These are phyloP conservation scores for Aspergillus luchuensis DNA, from an alignment of 2,329 filamentous ascomycete species.

Conservation along the genomic window DNA sequence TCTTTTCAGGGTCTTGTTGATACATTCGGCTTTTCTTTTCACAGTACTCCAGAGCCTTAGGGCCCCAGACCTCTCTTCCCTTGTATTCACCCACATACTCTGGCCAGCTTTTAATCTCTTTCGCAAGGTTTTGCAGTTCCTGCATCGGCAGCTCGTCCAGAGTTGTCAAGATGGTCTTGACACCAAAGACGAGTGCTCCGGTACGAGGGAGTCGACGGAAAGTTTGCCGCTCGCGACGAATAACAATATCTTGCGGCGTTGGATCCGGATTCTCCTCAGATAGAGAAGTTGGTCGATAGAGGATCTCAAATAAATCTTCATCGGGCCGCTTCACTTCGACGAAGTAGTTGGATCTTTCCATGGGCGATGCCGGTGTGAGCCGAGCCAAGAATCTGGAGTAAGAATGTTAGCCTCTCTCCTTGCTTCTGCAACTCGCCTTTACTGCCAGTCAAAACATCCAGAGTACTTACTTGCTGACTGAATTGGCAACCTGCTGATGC, in stretches of 20 bases:
- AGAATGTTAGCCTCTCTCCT: conserved; percentile 8
- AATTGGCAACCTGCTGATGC: conserved; percentile 49
- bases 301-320: conserved; percentile 42
- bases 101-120: conserved; percentile 50
- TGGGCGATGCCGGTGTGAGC: conserved; percentile 45
- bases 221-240: conserved; percentile 54
- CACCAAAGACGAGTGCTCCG: conserved; percentile 52
- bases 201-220: conserved; percentile 51
- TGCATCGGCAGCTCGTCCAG: conserved; percentile 44
- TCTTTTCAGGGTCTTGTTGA: conserved; percentile 13
- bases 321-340: conserved; percentile 49
- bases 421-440: not conserved
- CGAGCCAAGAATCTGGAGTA: conserved; percentile 48
- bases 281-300: conserved; percentile 48
- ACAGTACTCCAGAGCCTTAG: conserved; percentile 41
- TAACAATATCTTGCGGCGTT: conserved; percentile 44
- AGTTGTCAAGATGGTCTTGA: conserved; percentile 50
- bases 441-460: not conserved
- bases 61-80: conserved; percentile 48
- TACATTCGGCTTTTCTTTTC: conserved; percentile 25
- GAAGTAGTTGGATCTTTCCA: conserved; percentile 55
- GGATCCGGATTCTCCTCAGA: conserved; percentile 42
- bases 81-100: conserved; percentile 50
- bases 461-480: conserved; percentile 46
- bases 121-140: conserved; percentile 46